Base-by-base conservation (phyloP, 768 basidiomycete genomes). In the Pholiota microspora region DNA sequence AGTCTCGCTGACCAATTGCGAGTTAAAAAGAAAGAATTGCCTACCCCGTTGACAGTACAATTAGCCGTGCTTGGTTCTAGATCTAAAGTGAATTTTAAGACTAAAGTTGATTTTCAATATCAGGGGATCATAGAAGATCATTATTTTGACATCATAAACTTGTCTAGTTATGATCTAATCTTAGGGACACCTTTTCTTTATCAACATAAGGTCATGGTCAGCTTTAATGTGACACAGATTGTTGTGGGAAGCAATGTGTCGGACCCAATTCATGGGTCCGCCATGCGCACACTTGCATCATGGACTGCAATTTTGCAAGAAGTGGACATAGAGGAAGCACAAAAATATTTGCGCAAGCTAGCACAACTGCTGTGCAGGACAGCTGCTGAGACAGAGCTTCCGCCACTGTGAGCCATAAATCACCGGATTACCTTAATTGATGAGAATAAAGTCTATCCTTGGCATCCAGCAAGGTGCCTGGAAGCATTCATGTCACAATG, bases 371-470 rank as follows among this genome's bases (percentile, higher is more conserved):
- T 68, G 2, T 73, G 67, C 36, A 64, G 61, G 34, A 51, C 57
- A 10, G 66, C 64, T 0, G 54, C 40, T 3, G 66, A 71, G 3
- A 69, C 64, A 0, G 61, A 56, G 0, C 42, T 73, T 9, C 76
- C 77, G 0, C 75, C 72, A 0, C 44, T 74, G 2, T 21, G 68
- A 0, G 71, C 55, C 0, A 69, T 78, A 1, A 77, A 78, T 54
- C 75, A 77, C 53, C 25, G 28, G 0, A 77, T 78, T 5, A 69
- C 67, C 0, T 49, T 78, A n/a, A 76, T 75, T 16, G 70, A 77
- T 44, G 62, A 67, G 23, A 34, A 59, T 0, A 62, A 59, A 34
- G 49, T 57, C 0, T 75, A 75, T 45, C 45, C 57, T 0, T 79
- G 73, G 73, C 31, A 16, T 18, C 2, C 36, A 16, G 36, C n/a